These are phyloP conservation scores for Potentilla sterilis DNA, from an alignment of 306 rosid species.

Conservation along the genomic window DNA sequence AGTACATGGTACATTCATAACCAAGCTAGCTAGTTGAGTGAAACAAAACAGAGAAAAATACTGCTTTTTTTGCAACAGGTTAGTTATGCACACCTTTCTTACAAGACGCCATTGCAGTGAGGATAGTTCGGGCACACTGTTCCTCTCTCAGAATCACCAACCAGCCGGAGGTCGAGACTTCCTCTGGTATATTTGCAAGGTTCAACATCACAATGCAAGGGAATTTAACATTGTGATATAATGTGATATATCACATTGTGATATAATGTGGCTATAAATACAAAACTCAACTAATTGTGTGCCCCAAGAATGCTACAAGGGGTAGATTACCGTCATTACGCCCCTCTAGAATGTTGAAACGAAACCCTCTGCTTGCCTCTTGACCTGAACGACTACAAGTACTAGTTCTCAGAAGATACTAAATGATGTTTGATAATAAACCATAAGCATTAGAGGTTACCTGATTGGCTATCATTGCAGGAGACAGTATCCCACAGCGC, in stretches of 20 bases:
- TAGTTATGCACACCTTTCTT: slow-evolving; percentile 57
- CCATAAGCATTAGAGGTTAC: slow-evolving; percentile 19
- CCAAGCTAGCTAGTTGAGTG: not conserved
- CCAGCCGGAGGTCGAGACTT: slow-evolving; percentile 57
- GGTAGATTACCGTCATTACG: slow-evolving; percentile 56
- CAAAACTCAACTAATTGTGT: not conserved
- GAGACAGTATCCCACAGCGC: slow-evolving; percentile 59
- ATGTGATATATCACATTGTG: not conserved
- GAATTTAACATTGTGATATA: slow-evolving; percentile 7
- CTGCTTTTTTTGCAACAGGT: slow-evolving; percentile 2
- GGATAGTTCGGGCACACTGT: slow-evolving; percentile 91
- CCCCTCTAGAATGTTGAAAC: slow-evolving; percentile 73
- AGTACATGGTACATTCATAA: slow-evolving; percentile 13
- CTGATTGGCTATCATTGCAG: slow-evolving; percentile 86
- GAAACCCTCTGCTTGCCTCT: slow-evolving; percentile 75
- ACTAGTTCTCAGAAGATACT: slow-evolving; percentile 4
- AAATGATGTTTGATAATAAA: not conserved
- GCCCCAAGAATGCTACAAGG: slow-evolving; percentile 7
- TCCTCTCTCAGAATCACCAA: slow-evolving; percentile 90
- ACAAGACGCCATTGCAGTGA: slow-evolving; percentile 76
- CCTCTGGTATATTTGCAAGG: slow-evolving; percentile 76
- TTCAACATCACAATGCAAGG: slow-evolving; percentile 85
- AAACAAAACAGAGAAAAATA: not conserved
- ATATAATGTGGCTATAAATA: not conserved
- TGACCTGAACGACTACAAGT: slow-evolving; percentile 53